phyloP scores from a whole-genome alignment of 2,329 filamentous ascomycete genomes.

The Fusarium sp. region DNA sequence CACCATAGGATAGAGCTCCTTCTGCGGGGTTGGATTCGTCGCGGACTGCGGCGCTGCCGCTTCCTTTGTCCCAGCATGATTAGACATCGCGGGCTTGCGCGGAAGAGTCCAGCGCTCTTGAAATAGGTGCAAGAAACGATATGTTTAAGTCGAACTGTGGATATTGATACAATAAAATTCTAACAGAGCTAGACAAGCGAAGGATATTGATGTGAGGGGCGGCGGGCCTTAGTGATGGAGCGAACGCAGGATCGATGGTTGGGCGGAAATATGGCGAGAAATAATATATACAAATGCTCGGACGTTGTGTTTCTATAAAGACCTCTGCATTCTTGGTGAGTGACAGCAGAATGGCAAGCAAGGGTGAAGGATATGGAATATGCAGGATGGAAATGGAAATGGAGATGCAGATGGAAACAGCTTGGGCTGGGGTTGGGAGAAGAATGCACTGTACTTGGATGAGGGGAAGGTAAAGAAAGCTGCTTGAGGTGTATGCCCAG shows the following conservation, averaged over 20 bases:
- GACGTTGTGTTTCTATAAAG: conserved; percentile 1
- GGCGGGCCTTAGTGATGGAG: conserved; percentile 16
- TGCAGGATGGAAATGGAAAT: conserved; percentile 9
- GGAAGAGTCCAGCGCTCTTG: conserved; percentile 23
- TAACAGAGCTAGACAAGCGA: conserved; percentile 24
- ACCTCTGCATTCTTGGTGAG: conserved; percentile 17
- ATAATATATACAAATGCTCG: conserved; percentile 22
- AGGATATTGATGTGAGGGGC: conserved; percentile 27
- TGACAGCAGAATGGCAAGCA: conserved; percentile 4
- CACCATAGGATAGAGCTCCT: conserved; percentile 76
- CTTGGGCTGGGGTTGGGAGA: conserved; percentile 36
- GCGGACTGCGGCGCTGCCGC: conserved; percentile 44
- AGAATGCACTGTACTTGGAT: conserved; percentile 1
- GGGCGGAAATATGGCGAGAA: not conserved
- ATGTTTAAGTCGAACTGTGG: conserved; percentile 10
- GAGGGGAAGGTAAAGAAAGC: conserved; percentile 26
- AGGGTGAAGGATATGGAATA: not conserved
- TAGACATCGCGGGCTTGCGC: conserved; percentile 36
- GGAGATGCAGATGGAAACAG: conserved; percentile 30
- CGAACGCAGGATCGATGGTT: not conserved
- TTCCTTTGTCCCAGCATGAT: conserved; percentile 41
- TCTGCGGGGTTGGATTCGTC: conserved; percentile 49
- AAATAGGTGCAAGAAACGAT: not conserved
- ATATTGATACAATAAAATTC: conserved; percentile 21
- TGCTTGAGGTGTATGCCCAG: conserved; percentile 30